Base-by-base conservation (phyloP, 305 asterid species). In the Euphrasia arctica region DNA sequence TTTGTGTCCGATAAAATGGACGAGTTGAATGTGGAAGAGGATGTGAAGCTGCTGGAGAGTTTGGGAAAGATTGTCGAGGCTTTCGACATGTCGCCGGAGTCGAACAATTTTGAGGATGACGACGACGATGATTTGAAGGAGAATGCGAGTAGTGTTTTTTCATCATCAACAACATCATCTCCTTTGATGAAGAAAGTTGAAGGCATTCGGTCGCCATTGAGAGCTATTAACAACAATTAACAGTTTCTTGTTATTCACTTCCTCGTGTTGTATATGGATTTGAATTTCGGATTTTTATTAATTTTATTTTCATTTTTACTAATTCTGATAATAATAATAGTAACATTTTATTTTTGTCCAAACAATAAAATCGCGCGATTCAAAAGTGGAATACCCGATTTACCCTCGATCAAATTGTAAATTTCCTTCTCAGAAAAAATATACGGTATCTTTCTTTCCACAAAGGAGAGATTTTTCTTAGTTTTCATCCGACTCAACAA, bases 201-300 rank as follows among this genome's bases (percentile, higher is more conserved):
- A 75, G 78, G 60, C 54, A 68, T 66, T 41, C 60, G 96, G 69
- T 82, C 86, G 28, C 96, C 95, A 22, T 74, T 93, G 64, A 83
- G 87, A 80, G 70, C 88, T 70, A 71, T 90, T 77, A 86, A 54
- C n/a, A n/a, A n/a, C 87, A 70, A 36, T 67, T 78, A 75, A 55
- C 68, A 27, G 15, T 54, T 66, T 31, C 34, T 31, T 31, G 34
- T 31, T 31, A 31, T 31, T 68, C 42, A 11, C 63, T 58, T 14
- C n/a, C 18, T 32, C 47, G n/a, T 7, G 31, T 51, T 54, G 62
- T 70, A 68, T 41, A 57, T 68, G 18, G 63, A 67, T 63, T 47
- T 67, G 68, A 56, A 9, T 52, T 42, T 54, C 9, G 9, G 7
- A 14, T 13, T n/a, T 50, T 12, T 45, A 12, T 45, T 12, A 4